These are phyloP conservation scores for Penicillium sp. DNA, from an alignment of 2,329 filamentous ascomycete species.

Conservation along the genomic window DNA sequence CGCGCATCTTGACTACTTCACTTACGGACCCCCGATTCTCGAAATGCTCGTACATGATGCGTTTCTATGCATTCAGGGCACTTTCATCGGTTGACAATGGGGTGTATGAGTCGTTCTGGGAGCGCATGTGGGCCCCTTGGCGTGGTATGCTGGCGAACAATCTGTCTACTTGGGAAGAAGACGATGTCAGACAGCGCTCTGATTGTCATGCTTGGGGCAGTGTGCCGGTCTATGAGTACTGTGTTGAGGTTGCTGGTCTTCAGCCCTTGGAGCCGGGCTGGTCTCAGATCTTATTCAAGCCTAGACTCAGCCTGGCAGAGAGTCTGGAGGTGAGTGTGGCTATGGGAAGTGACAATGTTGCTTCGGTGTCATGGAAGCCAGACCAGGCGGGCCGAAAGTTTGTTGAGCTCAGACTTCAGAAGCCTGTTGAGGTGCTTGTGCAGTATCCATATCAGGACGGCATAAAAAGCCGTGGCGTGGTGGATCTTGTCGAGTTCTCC, in stretches of 20 bases:
- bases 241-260: slow-evolving; percentile 37
- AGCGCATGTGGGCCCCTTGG: slow-evolving; percentile 39
- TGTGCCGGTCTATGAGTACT: slow-evolving; percentile 47
- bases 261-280: slow-evolving; percentile 16
- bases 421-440: background rate
- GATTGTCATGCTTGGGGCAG: slow-evolving; percentile 51
- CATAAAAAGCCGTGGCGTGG: slow-evolving; percentile 17
- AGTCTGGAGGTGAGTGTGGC: slow-evolving; percentile 22
- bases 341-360: slow-evolving; percentile 25
- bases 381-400: slow-evolving; percentile 1
- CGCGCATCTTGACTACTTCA: slow-evolving; percentile 28
- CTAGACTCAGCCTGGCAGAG: slow-evolving; percentile 16
- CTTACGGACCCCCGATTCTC: slow-evolving; percentile 34
- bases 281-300: slow-evolving; percentile 21
- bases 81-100: slow-evolving; percentile 35
- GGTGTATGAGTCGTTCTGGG: slow-evolving; percentile 39
- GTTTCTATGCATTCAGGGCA: slow-evolving; percentile 45
- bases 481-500: slow-evolving; percentile 8
- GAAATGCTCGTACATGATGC: slow-evolving; percentile 43
- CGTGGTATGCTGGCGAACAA: slow-evolving; percentile 41
- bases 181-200: slow-evolving; percentile 45
- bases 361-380: slow-evolving; percentile 19
- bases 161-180: slow-evolving; percentile 47
- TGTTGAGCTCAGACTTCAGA: slow-evolving; percentile 18
- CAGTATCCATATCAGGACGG: background rate